These are phyloP conservation scores for Abrus pulchellus DNA, from an alignment of 306 rosid genomes.

Conservation along the genomic window DNA sequence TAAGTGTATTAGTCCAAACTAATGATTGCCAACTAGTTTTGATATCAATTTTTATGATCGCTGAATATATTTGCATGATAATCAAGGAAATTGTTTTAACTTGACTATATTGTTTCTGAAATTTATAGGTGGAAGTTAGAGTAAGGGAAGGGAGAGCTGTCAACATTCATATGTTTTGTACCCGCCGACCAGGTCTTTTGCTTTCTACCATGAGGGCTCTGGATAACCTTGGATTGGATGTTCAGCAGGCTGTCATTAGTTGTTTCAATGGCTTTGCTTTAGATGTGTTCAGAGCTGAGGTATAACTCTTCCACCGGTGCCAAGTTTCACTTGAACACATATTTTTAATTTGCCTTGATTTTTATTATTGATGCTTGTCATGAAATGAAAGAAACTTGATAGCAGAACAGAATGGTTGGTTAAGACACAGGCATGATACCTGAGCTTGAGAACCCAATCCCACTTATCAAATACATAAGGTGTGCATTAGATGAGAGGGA, in stretches of 20 bases:
- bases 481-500: background rate
- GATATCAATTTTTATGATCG: background rate
- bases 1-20: background rate
- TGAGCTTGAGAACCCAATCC: slow-evolving; percentile 26
- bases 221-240: slow-evolving; percentile 92
- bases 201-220: slow-evolving; percentile 91
- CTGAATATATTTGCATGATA: slow-evolving; percentile 26
- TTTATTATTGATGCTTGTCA: slow-evolving; percentile 24
- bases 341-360: background rate
- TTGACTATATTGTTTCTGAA: slow-evolving; percentile 35
- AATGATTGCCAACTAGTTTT: slow-evolving; percentile 8
- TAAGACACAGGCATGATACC: slow-evolving; percentile 3
- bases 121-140: slow-evolving; percentile 84
- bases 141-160: slow-evolving; percentile 93
- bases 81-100: slow-evolving; percentile 36
- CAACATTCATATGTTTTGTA: slow-evolving; percentile 97
- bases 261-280: slow-evolving; percentile 98
- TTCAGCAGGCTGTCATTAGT: slow-evolving; percentile 98
- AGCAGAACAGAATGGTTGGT: background rate
- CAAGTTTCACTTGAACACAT: slow-evolving; percentile 16
- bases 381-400: slow-evolving; percentile 26
- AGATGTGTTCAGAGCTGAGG: slow-evolving; percentile 97
- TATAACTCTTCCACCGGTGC: slow-evolving; percentile 47
- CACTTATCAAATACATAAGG: background rate
- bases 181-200: slow-evolving; percentile 90